phyloP scores from a whole-genome alignment of 257 asterid genomes.

The Apocynum venetum region DNA sequence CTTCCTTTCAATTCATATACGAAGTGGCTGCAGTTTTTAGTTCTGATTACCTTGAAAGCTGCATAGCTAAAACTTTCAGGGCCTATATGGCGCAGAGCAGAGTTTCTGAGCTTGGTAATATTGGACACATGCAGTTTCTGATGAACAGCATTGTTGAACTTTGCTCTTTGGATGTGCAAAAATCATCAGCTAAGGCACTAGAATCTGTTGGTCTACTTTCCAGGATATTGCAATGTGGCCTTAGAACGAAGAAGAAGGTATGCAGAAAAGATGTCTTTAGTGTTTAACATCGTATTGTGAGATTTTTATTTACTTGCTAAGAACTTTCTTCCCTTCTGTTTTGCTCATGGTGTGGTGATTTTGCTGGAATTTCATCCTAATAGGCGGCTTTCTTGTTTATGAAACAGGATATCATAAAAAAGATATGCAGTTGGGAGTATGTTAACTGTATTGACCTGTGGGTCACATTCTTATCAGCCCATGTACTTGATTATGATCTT shows the following conservation, averaged over 20 bases:
- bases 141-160: constrained; percentile 65
- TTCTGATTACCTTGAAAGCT: constrained; percentile 49
- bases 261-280: neutral
- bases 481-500: constrained; percentile 54
- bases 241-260: constrained; percentile 79
- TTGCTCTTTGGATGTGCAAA: constrained; percentile 73
- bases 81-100: constrained; percentile 62
- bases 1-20: constrained; percentile 55
- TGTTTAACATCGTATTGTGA: neutral
- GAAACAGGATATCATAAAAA: constrained; percentile 72
- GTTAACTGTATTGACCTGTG: constrained; percentile 76
- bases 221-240: constrained; percentile 57
- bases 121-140: constrained; percentile 60
- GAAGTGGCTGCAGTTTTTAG: constrained; percentile 51
- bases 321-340: neutral
- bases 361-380: neutral
- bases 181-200: constrained; percentile 53
- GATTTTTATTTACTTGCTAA: neutral
- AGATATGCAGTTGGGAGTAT: constrained; percentile 86
- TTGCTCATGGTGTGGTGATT: neutral
- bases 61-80: constrained; percentile 56
- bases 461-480: constrained; percentile 74
- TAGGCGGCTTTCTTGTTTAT: neutral
- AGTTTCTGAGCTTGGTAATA: constrained; percentile 50
- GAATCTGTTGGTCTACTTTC: constrained; percentile 66